These are phyloP conservation scores for Aphanomyces stellatus DNA, from an alignment of 352 stramenopile species.

Conservation along the genomic window DNA sequence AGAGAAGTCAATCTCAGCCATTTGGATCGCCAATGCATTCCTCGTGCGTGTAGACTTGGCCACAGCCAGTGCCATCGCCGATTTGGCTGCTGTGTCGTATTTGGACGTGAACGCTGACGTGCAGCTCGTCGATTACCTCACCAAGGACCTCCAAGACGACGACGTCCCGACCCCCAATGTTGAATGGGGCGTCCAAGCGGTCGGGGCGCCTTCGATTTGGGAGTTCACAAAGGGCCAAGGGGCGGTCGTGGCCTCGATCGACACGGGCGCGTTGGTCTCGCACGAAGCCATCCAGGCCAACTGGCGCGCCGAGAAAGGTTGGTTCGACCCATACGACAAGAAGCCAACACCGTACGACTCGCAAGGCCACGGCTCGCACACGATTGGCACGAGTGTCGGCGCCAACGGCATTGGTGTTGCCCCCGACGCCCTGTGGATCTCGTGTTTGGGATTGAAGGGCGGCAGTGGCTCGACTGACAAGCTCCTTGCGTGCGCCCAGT, in stretches of 20 bases:
- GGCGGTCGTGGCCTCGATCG: constrained; percentile 19
- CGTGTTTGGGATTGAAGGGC: constrained; percentile 22
- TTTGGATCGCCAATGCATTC: no score
- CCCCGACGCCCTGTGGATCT: constrained; percentile 25
- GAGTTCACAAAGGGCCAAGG: not conserved
- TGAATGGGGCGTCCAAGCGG: constrained; percentile 13
- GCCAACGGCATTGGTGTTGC: constrained; percentile 26
- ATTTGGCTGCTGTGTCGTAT: no score
- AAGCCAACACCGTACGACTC: constrained; percentile 25
- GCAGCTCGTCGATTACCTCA: not conserved
- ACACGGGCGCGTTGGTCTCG: constrained; percentile 12
- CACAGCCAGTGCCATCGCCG: no score
- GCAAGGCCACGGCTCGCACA: constrained; percentile 30
- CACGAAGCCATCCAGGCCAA: constrained; percentile 22
- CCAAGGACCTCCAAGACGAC: not conserved
- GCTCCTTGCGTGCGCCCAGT: constrained; percentile 26
- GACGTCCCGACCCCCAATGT: not conserved
- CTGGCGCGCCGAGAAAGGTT: constrained; percentile 30
- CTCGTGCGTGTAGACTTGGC: no score
- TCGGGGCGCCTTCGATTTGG: constrained; percentile 13
- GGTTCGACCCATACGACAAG: constrained; percentile 36
- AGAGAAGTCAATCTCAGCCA: no score
- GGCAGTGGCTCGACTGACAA: constrained; percentile 17
- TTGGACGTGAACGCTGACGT: no score
- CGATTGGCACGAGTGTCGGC: constrained; percentile 26